Base-by-base conservation (phyloP, 2,329 filamentous ascomycete species). In the Leptosphaerulina australis region DNA sequence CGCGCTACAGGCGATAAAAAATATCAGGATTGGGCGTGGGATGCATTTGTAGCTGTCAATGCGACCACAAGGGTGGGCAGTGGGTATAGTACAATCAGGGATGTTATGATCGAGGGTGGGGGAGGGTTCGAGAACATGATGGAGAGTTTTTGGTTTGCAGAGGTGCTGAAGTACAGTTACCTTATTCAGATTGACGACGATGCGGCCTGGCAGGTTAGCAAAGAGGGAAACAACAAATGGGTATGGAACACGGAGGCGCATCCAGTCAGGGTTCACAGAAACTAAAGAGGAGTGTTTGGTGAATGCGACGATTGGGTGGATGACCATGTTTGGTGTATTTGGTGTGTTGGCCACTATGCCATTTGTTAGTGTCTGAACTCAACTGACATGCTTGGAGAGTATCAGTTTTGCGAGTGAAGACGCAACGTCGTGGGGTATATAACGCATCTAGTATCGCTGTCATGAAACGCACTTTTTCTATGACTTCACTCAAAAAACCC, bases 81-180 rank as follows among this genome's bases (percentile, higher is more conserved):
- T 17, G 91, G 88, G 6, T 95, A 85, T 72, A 82, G 82, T 10
- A 79, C 81, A 22, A 76, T 95, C 46, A 69, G 63, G 0, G 72
- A 95, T 67, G 88, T 95, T 35, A 90, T 88, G 59, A 74, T 73
- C 3, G 62, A 66, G 3, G 78, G 77, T 22, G 89, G 88, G 8
- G 88, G 88, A 1, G 72, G 74, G 0, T 84, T 81, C 51, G 71
- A 73, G 31, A 83, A 96, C 69, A 86, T 87, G 69, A 88, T 93
- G 79, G 90, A 96, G 75, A 92, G 88, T 63, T 96, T 94, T 76
- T 86, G 88, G 77, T 91, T 95, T 70, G 90, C 91, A 0, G 91
- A 96, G 77, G 88, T 91, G 55, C 69, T 96, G 71, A 96, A 96
- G 79, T 95, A 95, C 70, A 77, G 82, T 48, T 95, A 89, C 74